Evolutionary conservation across 148 eudicot species (phyloP), one percentile per base, ranked within the genome.

Genomic region (Hydrangea macrophylla): DNA sequence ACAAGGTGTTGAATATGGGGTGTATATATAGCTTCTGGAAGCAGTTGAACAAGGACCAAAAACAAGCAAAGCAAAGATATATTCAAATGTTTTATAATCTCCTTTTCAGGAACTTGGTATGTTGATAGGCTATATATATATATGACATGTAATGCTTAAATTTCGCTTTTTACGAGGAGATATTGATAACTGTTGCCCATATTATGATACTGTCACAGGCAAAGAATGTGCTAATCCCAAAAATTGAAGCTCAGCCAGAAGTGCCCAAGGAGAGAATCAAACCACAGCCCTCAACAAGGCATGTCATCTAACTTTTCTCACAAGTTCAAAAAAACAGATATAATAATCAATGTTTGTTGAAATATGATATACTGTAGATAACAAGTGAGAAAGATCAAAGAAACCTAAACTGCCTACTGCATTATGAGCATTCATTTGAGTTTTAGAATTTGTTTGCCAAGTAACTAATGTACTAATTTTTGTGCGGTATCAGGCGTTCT

Each of bases 1-100:
- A 90, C 64, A 93, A 85, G 80, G 79, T 85, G 70, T 67, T 93
- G 85, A 90, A 93, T 67, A 93, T 90, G 98, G 89, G 95, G 18
- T 76, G 84, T 67, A 78, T 85, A 23, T 93, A 90, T 58, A 75
- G 74, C 71, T 93, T 90, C 68, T 93, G 98, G 96, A 93, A 80
- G 74, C 70, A 71, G 70, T 54, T 88, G 77, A 70, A 85, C 78
- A 88, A 75, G 67, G 86, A 82, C 20, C 87, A 90, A 81, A 93
- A 84, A 70, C 84, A 77, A 74, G 96, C 98, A 17, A 93, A 90
- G 76, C 82, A 85, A 78, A 88, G 92, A 90, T 93, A 93, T 71
- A 71, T 86, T 26, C 81, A 93, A 73, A 70, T 92, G 80, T 88
- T 93, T 55, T 90, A 90, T 73, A 88, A 90, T 78, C 90, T 93